A percentile compares a stretch with the other conserved stretches of the same genome.
Conservation (phyloP, 2,329 filamentous ascomycete genomes). For the Sporothrix euskadiensis region DNA sequence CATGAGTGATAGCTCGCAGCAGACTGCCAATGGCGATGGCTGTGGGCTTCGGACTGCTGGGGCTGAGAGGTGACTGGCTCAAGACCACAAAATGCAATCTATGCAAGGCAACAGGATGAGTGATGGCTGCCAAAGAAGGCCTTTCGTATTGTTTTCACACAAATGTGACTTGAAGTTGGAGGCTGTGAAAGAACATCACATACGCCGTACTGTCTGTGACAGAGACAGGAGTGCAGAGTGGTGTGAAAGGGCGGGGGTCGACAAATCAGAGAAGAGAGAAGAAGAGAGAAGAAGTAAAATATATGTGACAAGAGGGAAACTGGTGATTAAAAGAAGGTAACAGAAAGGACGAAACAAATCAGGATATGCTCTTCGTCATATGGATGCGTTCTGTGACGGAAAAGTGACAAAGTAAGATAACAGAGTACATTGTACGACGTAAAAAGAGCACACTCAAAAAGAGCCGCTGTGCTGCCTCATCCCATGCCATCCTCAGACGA, state of each 20-base stretch:
- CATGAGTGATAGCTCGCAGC: background rate
- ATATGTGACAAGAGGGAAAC: background rate
- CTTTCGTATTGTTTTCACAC: background rate
- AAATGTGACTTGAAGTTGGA: background rate
- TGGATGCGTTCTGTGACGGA: background rate
- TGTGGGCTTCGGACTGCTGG: background rate
- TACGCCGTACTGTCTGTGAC: background rate
- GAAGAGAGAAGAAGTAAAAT: background rate
- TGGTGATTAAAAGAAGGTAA: background rate
- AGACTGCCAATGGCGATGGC: background rate
- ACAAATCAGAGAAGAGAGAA: background rate
- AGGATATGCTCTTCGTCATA: background rate
- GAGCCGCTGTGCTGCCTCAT: background rate
- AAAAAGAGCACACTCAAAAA: background rate
- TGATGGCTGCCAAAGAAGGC: background rate
- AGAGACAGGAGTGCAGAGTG: background rate
- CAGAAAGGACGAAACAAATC: constrained; percentile 6
- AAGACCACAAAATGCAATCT: background rate
- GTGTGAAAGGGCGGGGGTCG: background rate
- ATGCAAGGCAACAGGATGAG: background rate
- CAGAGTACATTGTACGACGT: background rate
- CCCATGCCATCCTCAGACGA: background rate
- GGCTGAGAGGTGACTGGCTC: constrained; percentile 5
- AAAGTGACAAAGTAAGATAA: background rate
- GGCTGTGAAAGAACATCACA: background rate